Percentiles rank a stretch among this genome's conserved stretches.
Conservation (phyloP, 306 rosid genomes). For the Malus orientalis region DNA sequence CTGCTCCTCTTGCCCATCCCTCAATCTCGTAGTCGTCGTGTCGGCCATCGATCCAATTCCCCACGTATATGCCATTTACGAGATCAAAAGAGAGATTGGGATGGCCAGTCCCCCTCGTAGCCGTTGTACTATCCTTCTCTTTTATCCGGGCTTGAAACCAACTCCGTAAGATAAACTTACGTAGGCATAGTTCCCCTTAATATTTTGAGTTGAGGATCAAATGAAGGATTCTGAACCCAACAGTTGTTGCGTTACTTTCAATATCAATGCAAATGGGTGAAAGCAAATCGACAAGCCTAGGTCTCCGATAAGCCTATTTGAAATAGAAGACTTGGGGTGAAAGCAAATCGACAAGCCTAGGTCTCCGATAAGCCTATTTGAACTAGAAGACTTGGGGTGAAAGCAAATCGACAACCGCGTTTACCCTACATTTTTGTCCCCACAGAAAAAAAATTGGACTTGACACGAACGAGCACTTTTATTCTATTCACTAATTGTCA, state of each 20-base stretch:
- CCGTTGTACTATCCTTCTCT: too few species aligned
- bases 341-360: background rate
- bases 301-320: background rate
- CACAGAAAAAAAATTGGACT: background rate
- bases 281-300: too few species aligned
- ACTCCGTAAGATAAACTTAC: too few species aligned
- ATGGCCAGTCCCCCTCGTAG: constrained; percentile 95
- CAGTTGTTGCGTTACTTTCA: too few species aligned
- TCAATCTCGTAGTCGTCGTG: constrained; percentile 90
- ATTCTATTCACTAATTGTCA: too few species aligned
- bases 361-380: background rate
- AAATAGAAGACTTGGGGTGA: background rate
- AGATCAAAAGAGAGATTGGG: constrained; percentile 46
- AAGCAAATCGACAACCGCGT: background rate
- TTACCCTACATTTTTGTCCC: background rate
- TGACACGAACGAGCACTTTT: background rate
- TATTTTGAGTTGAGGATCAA: too few species aligned
- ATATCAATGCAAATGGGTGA: too few species aligned
- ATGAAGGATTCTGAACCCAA: too few species aligned
- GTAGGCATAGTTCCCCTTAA: too few species aligned
- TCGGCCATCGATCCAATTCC: constrained; percentile 91
- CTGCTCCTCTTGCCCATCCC: constrained; percentile 88
- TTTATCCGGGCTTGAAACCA: too few species aligned
- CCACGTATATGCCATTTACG: constrained; percentile 77
- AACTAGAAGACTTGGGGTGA: background rate